Conservation (phyloP, 2,329 filamentous ascomycete genomes). For the Paecilomyces formosus region DNA sequence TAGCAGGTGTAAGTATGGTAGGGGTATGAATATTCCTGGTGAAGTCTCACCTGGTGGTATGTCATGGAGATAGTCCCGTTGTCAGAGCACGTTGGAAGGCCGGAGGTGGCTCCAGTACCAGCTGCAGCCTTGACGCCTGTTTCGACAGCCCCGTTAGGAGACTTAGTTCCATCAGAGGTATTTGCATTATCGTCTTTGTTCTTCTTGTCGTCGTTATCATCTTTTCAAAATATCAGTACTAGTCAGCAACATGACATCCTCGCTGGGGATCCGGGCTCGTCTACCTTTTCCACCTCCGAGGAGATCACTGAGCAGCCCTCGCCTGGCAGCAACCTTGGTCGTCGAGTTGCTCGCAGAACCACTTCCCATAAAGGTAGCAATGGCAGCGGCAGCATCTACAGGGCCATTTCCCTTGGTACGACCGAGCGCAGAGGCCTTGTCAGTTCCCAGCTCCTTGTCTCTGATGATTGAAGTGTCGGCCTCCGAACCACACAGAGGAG, state of each 20-base stretch:
- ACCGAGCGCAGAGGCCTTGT: conserved; percentile 54
- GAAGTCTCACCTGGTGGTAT: conserved; percentile 48
- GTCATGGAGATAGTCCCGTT: conserved; percentile 56
- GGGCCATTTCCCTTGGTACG: conserved; percentile 54
- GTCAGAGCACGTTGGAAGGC: conserved; percentile 55
- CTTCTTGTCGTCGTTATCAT: conserved; percentile 17
- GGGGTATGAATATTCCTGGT: background rate
- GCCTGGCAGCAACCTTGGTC: conserved; percentile 11
- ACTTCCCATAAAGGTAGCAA: conserved; percentile 54
- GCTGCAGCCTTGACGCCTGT: conserved; percentile 47
- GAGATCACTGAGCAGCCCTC: conserved; percentile 10
- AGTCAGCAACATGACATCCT: background rate
- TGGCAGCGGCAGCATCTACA: conserved; percentile 50
- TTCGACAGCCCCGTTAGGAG: conserved; percentile 41
- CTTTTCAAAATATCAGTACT: conserved; percentile 7
- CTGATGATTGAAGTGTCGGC: conserved; percentile 66
- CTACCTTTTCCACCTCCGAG: conserved; percentile 23
- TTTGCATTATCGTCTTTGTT: conserved; percentile 20
- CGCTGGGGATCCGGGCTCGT: background rate
- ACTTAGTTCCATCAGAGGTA: conserved; percentile 40
- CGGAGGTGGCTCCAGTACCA: conserved; percentile 46
- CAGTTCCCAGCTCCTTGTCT: conserved; percentile 48
- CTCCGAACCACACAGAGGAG: conserved; percentile 56
- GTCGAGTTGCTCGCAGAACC: conserved; percentile 5
- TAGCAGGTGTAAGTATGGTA: background rate